Percentiles rank a stretch among this genome's conserved stretches.
Conservation (phyloP, 306 rosid species). For the Trifolium fragiferum region DNA sequence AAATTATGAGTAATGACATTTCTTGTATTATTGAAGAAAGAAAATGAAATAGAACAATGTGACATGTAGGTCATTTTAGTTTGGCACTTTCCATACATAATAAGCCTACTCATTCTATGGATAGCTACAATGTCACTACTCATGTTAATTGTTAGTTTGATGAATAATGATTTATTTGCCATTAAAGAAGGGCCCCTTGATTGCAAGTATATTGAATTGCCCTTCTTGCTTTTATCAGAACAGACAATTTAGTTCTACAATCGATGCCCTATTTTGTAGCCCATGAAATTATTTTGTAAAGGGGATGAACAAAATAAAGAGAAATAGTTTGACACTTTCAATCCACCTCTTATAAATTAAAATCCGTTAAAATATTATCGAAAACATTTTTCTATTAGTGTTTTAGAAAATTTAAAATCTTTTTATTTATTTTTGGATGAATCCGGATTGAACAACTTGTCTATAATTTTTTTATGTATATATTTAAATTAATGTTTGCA, state of each 20-base stretch:
- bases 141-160: slow-evolving; percentile 10
- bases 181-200: not conserved
- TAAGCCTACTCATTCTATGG: not conserved
- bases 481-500: no score
- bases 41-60: slow-evolving; percentile 11
- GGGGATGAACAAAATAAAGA: not conserved
- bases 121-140: slow-evolving; percentile 14
- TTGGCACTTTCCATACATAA: slow-evolving; percentile 22
- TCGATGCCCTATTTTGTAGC: slow-evolving; percentile 34
- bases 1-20: slow-evolving; percentile 35
- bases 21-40: slow-evolving; percentile 23
- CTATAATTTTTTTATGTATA: no score
- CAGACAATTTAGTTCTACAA: slow-evolving; percentile 33
- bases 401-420: no score
- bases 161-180: not conserved
- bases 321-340: no score
- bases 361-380: no score
- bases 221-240: slow-evolving; percentile 27
- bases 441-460: no score
- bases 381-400: no score
- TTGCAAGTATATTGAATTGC: not conserved
- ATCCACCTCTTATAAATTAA: no score
- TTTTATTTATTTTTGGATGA: no score
- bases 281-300: slow-evolving; percentile 7
- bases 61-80: slow-evolving; percentile 41